Base-by-base conservation (phyloP, 2,329 filamentous ascomycete genomes). In the Colletotrichum aenigma region DNA sequence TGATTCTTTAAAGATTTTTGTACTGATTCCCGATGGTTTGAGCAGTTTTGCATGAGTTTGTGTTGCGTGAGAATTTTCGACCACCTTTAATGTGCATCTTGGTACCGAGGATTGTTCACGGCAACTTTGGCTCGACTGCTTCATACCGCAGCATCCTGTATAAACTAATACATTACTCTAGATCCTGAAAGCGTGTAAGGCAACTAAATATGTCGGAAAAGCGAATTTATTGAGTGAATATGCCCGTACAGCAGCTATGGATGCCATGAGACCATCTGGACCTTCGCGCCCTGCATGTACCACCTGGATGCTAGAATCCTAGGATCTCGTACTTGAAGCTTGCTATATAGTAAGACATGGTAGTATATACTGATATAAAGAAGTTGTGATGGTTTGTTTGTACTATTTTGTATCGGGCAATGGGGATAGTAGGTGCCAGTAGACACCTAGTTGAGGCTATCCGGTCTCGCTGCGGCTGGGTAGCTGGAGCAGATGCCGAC, bases 121-220 rank as follows among this genome's bases (percentile, higher is more conserved):
- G 6, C 9, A n/a, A n/a, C 0, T n/a, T 2, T 2, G 3, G 1
- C 3, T 6, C 5, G 0, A 6, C 0, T 48, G 9, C 38, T 1
- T 7, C 38, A 48, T 9, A 12, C 0, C 38, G 12, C 3, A 48
- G 9, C 18, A 6, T 9, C 0, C 2, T 1, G 3, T 4, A 6
- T 3, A 3, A 12, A 38, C 8, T 1, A 3, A 16, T 4, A 8
- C 16, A 43, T 43, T 9, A 2, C 4, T 43, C 36, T 2, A n/a
- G 4, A 43, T n/a, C 8, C 0, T 10, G 4, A 3, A 1, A 10
- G 0, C 0, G 8, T 43, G 16, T 2, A 43, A 43, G 36, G 2
- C 36, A 43, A 43, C 6, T 4, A 10, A 9, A 6, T 43, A 10
- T 4, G 1, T 43, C 4, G 8, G 4, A 43, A 6, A 38, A n/a